Evolutionary conservation across 495 filamentous ascomycete genomes (phyloP), one percentile per base, ranked within the genome.

Genomic region (Penicillium nucicola): DNA sequence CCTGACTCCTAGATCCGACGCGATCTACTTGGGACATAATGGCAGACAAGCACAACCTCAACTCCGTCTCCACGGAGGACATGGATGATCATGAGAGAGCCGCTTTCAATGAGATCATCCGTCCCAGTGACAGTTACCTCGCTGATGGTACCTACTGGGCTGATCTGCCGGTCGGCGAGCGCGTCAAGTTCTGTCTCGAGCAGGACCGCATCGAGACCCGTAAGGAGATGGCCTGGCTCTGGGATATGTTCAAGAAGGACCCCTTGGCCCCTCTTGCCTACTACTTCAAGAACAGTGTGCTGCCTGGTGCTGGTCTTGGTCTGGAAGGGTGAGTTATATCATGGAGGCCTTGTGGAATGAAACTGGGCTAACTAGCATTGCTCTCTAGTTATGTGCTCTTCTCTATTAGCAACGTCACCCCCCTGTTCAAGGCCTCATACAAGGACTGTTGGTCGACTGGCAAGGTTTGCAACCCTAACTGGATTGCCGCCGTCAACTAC

Each of bases 301-400:
- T 96, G 31, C 90, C 90, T 39, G 91, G 91, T 69, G 88, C 88
- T 53, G 91, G 91, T 68, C 79, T 96, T 20, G 83, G 87, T 59
- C 78, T 96, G 17, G 91, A 96, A 78, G 90, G n/a, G n/a, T n/a
- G n/a, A n/a, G n/a, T n/a, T n/a, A n/a, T n/a, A n/a, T n/a, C n/a
- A n/a, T n/a, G n/a, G n/a, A n/a, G n/a, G n/a, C n/a, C n/a, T n/a
- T n/a, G n/a, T n/a, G n/a, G n/a, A n/a, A n/a, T n/a, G n/a, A n/a
- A n/a, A n/a, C n/a, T n/a, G n/a, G n/a, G n/a, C n/a, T n/a, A n/a
- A n/a, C n/a, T n/a, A n/a, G n/a, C n/a, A n/a, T n/a, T n/a, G n/a
- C n/a, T n/a, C n/a, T n/a, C n/a, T n/a, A n/a, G 83, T 61, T 95
- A 95, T 69, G 90, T 95, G 33, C 80, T 96, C 25, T 96, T 96